phyloP scores from a whole-genome alignment of 208 protist genomes.

The Trypanosoma cruzi region DNA sequence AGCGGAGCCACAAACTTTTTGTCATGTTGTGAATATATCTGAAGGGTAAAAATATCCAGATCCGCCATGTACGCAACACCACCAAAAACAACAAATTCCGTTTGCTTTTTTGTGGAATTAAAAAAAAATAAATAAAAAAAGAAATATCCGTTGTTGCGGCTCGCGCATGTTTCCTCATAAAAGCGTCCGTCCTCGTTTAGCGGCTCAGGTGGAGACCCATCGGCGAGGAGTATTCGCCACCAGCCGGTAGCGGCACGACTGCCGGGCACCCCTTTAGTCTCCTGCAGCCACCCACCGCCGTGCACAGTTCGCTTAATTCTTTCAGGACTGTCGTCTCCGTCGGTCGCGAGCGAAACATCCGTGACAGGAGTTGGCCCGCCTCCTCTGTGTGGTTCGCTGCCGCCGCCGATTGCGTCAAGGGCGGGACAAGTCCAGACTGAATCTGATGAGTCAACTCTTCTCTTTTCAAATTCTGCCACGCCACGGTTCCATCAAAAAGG shows the following conservation, averaged over 20 bases:
- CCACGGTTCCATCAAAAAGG: conserved; percentile 5
- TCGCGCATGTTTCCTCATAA: no score
- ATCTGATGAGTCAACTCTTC: conserved; percentile 3
- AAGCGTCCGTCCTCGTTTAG: no score
- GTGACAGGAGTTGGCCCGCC: conserved; percentile 2
- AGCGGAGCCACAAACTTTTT: no score
- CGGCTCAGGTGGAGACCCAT: not conserved
- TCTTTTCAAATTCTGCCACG: not conserved
- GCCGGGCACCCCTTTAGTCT: conserved; percentile 1
- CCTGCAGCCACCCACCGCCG: not conserved
- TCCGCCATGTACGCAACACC: no score
- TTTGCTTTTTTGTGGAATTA: no score
- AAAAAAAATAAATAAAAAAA: no score
- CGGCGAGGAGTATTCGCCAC: not conserved
- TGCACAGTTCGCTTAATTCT: not conserved
- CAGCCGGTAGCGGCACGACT: not conserved
- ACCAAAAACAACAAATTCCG: no score
- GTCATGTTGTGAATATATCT: no score
- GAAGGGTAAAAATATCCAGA: no score
- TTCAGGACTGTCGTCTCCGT: not conserved
- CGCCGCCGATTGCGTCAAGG: not conserved
- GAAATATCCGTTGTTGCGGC: no score
- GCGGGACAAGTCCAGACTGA: not conserved
- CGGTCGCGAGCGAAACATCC: conserved; percentile 11
- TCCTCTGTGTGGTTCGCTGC: not conserved